These are phyloP conservation scores for Leishmania gerbilli DNA, from an alignment of 208 protist genomes.

Conservation along the genomic window DNA sequence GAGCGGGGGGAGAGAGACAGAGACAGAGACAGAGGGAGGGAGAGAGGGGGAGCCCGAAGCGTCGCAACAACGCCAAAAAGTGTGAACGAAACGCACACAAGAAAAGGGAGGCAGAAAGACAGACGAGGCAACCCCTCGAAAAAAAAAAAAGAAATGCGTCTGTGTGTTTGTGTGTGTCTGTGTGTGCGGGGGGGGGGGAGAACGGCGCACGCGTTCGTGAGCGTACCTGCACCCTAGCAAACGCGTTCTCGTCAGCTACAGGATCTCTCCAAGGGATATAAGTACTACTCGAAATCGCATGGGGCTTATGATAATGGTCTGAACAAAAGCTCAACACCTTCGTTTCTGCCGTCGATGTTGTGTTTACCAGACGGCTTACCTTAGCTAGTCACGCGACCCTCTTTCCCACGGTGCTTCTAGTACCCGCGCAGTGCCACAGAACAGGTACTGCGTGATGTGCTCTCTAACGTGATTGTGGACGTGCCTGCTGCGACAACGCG, in stretches of 20 bases:
- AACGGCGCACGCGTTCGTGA: not conserved
- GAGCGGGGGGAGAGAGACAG: not conserved
- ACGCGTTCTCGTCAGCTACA: not conserved
- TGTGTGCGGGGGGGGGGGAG: too few species aligned
- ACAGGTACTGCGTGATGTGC: not conserved
- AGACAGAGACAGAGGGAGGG: not conserved
- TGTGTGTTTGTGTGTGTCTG: too few species aligned
- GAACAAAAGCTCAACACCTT: not conserved
- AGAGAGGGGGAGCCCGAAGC: not conserved
- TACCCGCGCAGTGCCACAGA: not conserved
- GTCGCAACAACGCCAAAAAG: not conserved
- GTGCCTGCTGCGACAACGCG: not conserved
- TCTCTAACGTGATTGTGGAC: not conserved
- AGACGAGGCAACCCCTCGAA: not conserved
- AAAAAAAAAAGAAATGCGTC: too few species aligned
- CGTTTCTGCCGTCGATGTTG: not conserved
- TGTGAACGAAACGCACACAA: not conserved
- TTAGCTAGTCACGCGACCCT: not conserved
- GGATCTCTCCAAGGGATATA: not conserved
- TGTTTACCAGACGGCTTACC: not conserved
- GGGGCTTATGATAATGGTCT: not conserved
- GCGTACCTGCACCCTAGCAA: not conserved
- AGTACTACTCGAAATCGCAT: too few species aligned
- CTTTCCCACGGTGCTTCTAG: not conserved
- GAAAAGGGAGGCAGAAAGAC: not conserved